phyloP scores from a whole-genome alignment of 805 yeast genomes.

The Alloascoidea africana region DNA sequence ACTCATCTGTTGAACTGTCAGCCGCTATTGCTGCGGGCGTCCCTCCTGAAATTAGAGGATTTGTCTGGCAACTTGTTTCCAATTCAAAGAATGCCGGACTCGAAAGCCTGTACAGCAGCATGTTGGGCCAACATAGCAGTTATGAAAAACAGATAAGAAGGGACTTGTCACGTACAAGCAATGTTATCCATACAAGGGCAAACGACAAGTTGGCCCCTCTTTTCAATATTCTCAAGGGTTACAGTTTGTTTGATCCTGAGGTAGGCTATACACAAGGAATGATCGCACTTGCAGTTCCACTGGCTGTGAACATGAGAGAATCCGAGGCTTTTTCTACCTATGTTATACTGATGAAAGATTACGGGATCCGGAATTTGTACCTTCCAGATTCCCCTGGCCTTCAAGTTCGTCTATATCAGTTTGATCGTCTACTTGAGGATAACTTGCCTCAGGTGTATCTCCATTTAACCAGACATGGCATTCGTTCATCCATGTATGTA shows the following conservation, averaged over 20 bases:
- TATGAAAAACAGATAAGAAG: slow-evolving; percentile 67
- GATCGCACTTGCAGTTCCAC: slow-evolving; percentile 85
- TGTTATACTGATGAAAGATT: slow-evolving; percentile 70
- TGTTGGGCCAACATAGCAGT: slow-evolving; percentile 32
- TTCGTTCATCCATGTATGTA: slow-evolving; percentile 89
- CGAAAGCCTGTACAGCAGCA: slow-evolving; percentile 40
- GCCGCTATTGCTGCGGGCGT: slow-evolving; percentile 58
- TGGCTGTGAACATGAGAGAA: slow-evolving; percentile 66
- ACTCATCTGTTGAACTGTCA: slow-evolving; percentile 44
- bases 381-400: slow-evolving; percentile 91
- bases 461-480: slow-evolving; percentile 76
- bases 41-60: slow-evolving; percentile 75
- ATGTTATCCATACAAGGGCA: slow-evolving; percentile 40
- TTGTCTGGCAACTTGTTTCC: slow-evolving; percentile 84
- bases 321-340: slow-evolving; percentile 75
- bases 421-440: slow-evolving; percentile 77
- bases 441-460: slow-evolving; percentile 52
- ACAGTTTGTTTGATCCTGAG: slow-evolving; percentile 74
- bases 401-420: slow-evolving; percentile 72
- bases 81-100: slow-evolving; percentile 53
- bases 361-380: slow-evolving; percentile 64
- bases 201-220: slow-evolving; percentile 48
- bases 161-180: slow-evolving; percentile 77
- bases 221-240: slow-evolving; percentile 66
- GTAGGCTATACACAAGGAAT: slow-evolving; percentile 98